Conservation (phyloP, 2,329 filamentous ascomycete species). For the Neoascochyta sp. region DNA sequence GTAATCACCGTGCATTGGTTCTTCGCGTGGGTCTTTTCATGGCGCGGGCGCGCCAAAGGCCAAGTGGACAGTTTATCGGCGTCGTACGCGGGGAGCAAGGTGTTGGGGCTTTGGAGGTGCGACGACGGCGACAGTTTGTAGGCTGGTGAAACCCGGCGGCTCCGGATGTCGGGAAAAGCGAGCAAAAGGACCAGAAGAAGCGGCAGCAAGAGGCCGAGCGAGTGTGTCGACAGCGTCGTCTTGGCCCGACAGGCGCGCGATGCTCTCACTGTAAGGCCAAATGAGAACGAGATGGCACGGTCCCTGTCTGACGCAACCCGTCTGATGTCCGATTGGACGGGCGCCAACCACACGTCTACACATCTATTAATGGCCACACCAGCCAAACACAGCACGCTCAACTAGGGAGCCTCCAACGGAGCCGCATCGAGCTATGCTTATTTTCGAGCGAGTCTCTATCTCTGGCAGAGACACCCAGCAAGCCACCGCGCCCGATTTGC, state of each 20-base stretch:
- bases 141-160: background rate
- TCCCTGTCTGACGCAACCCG: conserved; percentile 12
- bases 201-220: too few relatives aligned
- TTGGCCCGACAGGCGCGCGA: conserved; percentile 16
- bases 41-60: conserved; percentile 25
- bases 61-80: conserved; percentile 18
- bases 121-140: conserved; percentile 3
- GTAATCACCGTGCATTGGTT: conserved; percentile 29
- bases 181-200: too few relatives aligned
- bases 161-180: background rate
- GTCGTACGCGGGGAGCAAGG: conserved; percentile 23
- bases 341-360: too few relatives aligned
- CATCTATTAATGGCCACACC: too few relatives aligned
- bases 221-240: conserved; percentile 9
- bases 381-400: too few relatives aligned
- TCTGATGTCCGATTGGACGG: conserved; percentile 6
- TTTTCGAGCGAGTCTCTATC: too few relatives aligned
- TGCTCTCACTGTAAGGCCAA: conserved; percentile 7
- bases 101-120: conserved; percentile 16
- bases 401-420: too few relatives aligned
- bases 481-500: conserved; percentile 11
- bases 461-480: too few relatives aligned
- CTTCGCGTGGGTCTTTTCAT: conserved; percentile 31
- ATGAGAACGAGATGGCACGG: conserved; percentile 1
- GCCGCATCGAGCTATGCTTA: too few relatives aligned